Conservation (phyloP, 768 basidiomycete species). For the Clavaria fumosa region DNA sequence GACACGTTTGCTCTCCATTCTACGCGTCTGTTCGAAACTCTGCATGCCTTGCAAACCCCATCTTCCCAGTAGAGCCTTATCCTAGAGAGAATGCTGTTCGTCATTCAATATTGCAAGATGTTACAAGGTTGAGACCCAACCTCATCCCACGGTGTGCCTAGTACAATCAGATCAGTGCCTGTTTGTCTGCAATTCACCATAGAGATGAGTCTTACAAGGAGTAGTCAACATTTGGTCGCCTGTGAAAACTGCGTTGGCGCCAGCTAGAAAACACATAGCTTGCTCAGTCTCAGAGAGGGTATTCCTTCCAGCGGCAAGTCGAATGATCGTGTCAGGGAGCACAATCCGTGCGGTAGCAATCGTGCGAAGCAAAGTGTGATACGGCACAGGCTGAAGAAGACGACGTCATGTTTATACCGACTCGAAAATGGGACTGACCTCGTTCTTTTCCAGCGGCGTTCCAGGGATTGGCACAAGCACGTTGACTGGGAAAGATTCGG, state of each 20-base stretch:
- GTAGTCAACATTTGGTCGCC: constrained; percentile 97
- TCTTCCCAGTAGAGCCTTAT: constrained; percentile 84
- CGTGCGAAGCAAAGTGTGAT: constrained; percentile 79
- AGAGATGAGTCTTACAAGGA: constrained; percentile 48
- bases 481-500: constrained; percentile 98
- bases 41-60: constrained; percentile 90
- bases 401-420: constrained; percentile 7
- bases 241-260: constrained; percentile 97
- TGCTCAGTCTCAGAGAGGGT: constrained; percentile 83
- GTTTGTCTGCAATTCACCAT: constrained; percentile 7
- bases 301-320: constrained; percentile 88
- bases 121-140: constrained; percentile 20
- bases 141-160: constrained; percentile 92
- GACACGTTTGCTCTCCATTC: too few species aligned
- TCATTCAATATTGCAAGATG: constrained; percentile 4
- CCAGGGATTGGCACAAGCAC: constrained; percentile 92
- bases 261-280: constrained; percentile 97
- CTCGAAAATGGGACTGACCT: constrained; percentile 28
- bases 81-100: constrained; percentile 26
- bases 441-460: constrained; percentile 84
- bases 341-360: constrained; percentile 92
- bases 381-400: constrained; percentile 47
- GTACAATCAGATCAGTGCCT: constrained; percentile 7
- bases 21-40: constrained; percentile 83
- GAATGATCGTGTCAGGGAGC: constrained; percentile 84